Evolutionary conservation across 148 eudicot genomes (phyloP).

Genomic region (Chenopodium berlandieri): DNA sequence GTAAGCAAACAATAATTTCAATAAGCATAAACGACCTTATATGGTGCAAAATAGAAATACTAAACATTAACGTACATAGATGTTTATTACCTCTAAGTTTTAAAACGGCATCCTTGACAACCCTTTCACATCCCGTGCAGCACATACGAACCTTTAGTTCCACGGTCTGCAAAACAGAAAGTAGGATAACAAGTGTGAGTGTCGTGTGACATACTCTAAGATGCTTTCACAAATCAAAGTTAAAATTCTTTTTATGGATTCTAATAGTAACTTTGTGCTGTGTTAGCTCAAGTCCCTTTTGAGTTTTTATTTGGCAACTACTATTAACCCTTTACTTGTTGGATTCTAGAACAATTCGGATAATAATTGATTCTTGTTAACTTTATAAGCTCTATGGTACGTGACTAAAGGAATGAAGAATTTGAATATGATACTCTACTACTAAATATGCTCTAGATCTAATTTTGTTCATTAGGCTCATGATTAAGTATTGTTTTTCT

Average conservation of each 20-base stretch:
- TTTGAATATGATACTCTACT: conserved; percentile 1
- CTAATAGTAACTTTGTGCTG: background rate
- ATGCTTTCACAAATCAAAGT: conserved; percentile 12
- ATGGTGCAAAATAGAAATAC: too few relatives aligned
- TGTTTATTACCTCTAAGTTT: conserved; percentile 68
- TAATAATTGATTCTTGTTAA: background rate
- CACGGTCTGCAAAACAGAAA: conserved; percentile 57
- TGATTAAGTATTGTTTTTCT: too few relatives aligned
- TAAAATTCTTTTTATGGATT: conserved; percentile 5
- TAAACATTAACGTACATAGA: too few relatives aligned
- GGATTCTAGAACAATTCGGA: background rate
- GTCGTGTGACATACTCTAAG: conserved; percentile 2
- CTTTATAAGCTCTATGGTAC: conserved; percentile 6
- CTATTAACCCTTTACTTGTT: background rate
- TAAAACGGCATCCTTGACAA: conserved; percentile 70
- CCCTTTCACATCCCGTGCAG: conserved; percentile 90
- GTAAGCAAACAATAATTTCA: too few relatives aligned
- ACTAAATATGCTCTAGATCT: background rate
- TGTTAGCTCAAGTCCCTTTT: conserved; percentile 4
- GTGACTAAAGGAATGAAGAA: background rate
- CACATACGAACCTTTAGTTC: conserved; percentile 97
- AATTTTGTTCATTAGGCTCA: background rate
- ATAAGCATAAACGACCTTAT: too few relatives aligned
- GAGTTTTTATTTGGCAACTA: background rate
- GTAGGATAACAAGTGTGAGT: background rate